Base-by-base conservation (phyloP, 352 stramenopile genomes). In the Phytophthora syringae region DNA sequence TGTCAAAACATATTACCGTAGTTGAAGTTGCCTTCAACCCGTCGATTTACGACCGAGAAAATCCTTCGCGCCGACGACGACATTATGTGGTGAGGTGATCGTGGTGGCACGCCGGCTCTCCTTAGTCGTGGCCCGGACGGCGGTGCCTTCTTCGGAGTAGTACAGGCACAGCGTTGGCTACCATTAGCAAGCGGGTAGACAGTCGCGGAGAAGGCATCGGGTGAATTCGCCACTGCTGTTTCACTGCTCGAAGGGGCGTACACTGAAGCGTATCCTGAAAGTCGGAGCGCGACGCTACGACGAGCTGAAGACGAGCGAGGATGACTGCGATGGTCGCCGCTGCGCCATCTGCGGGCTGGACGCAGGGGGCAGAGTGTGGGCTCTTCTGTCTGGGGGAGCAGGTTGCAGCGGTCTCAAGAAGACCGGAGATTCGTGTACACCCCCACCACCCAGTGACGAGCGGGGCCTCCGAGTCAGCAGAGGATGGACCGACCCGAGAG, bases 21-120 rank as follows among this genome's bases (percentile, higher is more conserved):
- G 48, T 74, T 74, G 61, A 74, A 70, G 59, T 61, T 53, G 42
- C 16, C 60, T 66, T 71, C 55, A 71, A 71, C 51, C 36, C 6
- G 22, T 54, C 30, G 39, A 39, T 52, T 44, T 28, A 32, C 42
- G 51, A 43, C 24, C 13, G 49, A 40, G 21, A 51, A 57, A 57
- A 57, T 68, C 27, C 60, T 51, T 55, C 60, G 57, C 47, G 57
- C 57, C 36, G 45, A 34, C 43, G 22, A 50, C 22, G 21, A 47
- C 20, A 59, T 64, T 48, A 39, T 7, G 18, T 55, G 49, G 34
- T 11, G 34, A 40, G 48, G 49, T 53, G 58, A 53, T 60, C 39
- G 58, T 42, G 52, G 45, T 50, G 45, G 22, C 32, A 45, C 43
- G 13, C 53, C 40, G 54, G 53, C 55, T 64, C 37, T 70, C 20